A percentile compares a stretch with the other conserved stretches of the same genome.
These are phyloP conservation scores for Zygnema circumcarinatum DNA, from an alignment of 139 green algal species.

Conservation along the genomic window DNA sequence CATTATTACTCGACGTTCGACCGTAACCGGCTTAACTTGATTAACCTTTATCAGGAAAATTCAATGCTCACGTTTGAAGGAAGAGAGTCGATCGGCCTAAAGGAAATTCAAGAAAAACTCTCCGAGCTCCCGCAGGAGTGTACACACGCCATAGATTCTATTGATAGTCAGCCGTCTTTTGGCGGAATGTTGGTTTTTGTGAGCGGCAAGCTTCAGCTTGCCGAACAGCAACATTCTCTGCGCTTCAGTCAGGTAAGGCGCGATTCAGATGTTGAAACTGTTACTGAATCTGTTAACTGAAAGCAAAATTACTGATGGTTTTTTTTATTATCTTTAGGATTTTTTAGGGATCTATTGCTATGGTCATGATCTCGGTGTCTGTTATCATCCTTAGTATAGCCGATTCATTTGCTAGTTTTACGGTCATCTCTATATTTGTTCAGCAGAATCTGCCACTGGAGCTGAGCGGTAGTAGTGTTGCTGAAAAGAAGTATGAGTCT, in stretches of 20 bases:
- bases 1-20: constrained; percentile 97
- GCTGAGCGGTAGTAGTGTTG: no score
- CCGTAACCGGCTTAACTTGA: constrained; percentile 80
- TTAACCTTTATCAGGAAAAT: constrained; percentile 70
- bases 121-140: constrained; percentile 55
- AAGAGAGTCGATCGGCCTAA: constrained; percentile 61
- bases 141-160: constrained; percentile 56
- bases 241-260: constrained; percentile 66
- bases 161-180: constrained; percentile 60
- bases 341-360: no score
- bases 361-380: no score
- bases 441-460: no score
- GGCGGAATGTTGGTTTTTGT: constrained; percentile 65
- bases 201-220: constrained; percentile 54
- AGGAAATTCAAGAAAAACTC: constrained; percentile 62
- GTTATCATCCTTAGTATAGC: no score
- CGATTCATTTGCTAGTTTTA: no score
- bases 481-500: no score
- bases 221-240: constrained; percentile 56
- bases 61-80: constrained; percentile 67
- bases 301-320: no score
- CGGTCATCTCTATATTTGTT: no score
- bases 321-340: no score
- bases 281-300: no score
- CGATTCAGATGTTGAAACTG: no score